Base-by-base conservation (phyloP, 176 grass and related monocot genomes). In the Oryza brachyantha region DNA sequence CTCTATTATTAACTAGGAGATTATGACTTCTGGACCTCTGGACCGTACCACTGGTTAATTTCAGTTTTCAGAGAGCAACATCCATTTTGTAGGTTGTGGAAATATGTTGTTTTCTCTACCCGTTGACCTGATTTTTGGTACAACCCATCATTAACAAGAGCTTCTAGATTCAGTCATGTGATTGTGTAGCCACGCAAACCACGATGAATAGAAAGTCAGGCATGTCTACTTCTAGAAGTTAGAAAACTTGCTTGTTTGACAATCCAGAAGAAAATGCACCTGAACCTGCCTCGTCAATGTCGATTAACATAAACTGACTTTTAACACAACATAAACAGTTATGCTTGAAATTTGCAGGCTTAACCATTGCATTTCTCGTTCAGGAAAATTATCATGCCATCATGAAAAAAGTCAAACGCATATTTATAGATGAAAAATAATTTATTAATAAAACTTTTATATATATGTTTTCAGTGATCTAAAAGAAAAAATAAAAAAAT, bases 181-280 rank as follows among this genome's bases (percentile, higher is more conserved):
- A 34, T 57, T 21, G 52, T 57, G 19, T 52, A 27, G 31, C 54
- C 10, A 34, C 17, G 31, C 10, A 40, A 5, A 73, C 12, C 7
- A 48, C 17, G 37, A 66, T 73, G 19, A 66, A 79, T 41, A 32
- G 45, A 36, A 57, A 85, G 83, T 59, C 83, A 74, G n/a, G 28
- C 76, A 74, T 35, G 68, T 34, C 19, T 73, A 6, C 13, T 85
- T 85, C 76, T 73, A 73, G 84, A 85, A 22, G 69, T 64, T 74
- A 80, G 27, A 57, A 79, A 74, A 80, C 63, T 29, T 32, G 42
- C 27, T 0, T 3, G 26, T 35, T 67, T 73, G 69, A 66, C 76
- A 45, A 67, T 79, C 34, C 55, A 66, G 83, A 84, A 84, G 57
- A 84, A 25, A 16, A 28, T 13, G 2, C 11, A 73, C 21, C 27